A percentile compares a stretch with the other conserved stretches of the same genome.
These are phyloP conservation scores for Psidium guajava DNA, from an alignment of 345 rosid genomes.

Conservation along the genomic window DNA sequence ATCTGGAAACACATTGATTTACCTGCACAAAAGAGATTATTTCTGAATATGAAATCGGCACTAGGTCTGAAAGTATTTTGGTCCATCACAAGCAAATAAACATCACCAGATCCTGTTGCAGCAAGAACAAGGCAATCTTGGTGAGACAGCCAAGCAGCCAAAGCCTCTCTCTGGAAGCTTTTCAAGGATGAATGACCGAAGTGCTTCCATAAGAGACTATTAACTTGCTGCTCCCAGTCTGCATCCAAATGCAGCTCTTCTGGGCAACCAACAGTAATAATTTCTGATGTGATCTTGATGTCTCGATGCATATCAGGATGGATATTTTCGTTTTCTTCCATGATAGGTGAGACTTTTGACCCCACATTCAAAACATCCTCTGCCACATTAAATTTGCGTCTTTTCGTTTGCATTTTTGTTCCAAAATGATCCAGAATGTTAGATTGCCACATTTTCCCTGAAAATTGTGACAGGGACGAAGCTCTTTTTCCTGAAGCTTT, in stretches of 20 bases:
- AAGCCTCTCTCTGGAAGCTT: constrained; percentile 68
- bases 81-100: background rate
- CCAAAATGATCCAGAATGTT: constrained; percentile 53
- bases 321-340: constrained; percentile 5
- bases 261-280: constrained; percentile 4
- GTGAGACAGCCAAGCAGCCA: constrained; percentile 59
- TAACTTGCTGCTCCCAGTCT: constrained; percentile 53
- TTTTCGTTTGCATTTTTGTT: constrained; percentile 17
- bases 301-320: background rate
- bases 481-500: constrained; percentile 23
- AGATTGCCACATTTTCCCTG: constrained; percentile 34
- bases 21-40: constrained; percentile 31
- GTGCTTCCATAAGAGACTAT: constrained; percentile 29
- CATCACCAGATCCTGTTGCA: constrained; percentile 84
- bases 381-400: constrained; percentile 2
- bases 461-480: constrained; percentile 2
- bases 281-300: constrained; percentile 2
- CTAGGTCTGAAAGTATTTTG: background rate
- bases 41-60: background rate
- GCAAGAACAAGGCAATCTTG: constrained; percentile 83
- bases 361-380: constrained; percentile 6
- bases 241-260: constrained; percentile 22
- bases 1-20: constrained; percentile 89
- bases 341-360: constrained; percentile 11
- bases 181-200: constrained; percentile 61